These are phyloP conservation scores for Cryphonectria japonica DNA, from an alignment of 2,329 filamentous ascomycete species.

Conservation along the genomic window DNA sequence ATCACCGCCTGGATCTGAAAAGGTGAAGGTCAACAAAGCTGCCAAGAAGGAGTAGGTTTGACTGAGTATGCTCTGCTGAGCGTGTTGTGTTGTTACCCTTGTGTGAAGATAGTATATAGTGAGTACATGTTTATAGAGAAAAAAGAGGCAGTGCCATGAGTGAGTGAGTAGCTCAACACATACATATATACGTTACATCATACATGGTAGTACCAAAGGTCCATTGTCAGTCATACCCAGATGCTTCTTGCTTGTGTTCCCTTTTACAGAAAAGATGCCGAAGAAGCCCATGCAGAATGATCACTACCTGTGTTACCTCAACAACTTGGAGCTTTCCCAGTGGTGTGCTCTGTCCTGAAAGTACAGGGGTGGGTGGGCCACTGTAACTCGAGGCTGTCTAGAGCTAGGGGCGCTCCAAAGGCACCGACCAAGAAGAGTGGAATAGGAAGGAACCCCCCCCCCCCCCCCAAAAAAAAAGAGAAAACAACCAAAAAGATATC, in stretches of 20 bases:
- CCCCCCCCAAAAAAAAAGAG: neutral
- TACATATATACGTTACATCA: neutral
- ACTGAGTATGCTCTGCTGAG: neutral
- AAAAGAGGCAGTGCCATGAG: neutral
- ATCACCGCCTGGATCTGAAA: slow-evolving; percentile 54
- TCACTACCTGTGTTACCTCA: neutral
- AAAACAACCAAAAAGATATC: slow-evolving; percentile 7
- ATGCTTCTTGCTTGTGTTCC: neutral
- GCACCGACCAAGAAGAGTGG: neutral
- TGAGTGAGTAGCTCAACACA: slow-evolving; percentile 4
- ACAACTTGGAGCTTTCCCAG: neutral
- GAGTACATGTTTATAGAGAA: neutral
- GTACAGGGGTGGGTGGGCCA: neutral
- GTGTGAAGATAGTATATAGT: neutral
- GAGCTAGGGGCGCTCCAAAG: neutral
- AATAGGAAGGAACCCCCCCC: no score
- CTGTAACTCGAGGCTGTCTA: neutral
- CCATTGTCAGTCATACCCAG: neutral
- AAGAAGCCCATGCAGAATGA: neutral
- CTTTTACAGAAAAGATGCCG: neutral
- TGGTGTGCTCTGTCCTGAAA: neutral
- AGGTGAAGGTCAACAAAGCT: slow-evolving; percentile 27
- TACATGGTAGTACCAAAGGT: neutral
- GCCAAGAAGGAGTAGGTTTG: slow-evolving; percentile 29
- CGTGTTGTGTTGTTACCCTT: neutral